Conservation (phyloP, 371 early-diverging fungal genomes). For the Actinomortierella wolfii region DNA sequence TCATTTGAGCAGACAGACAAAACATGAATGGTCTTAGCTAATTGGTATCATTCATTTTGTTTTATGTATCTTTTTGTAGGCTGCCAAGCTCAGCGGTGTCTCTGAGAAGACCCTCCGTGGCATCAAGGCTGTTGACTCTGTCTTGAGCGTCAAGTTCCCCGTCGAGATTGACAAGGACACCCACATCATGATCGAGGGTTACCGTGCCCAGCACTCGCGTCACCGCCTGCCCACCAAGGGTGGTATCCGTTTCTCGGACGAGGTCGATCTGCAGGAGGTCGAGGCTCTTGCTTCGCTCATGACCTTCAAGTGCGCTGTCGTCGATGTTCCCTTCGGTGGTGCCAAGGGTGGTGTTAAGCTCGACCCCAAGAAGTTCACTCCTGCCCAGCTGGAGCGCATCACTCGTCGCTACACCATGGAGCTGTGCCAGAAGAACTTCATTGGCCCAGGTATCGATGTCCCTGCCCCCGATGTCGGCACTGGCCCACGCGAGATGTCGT, state of each 20-base stretch:
- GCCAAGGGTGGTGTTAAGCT: slow-evolving; percentile 91
- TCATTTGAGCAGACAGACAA: no score
- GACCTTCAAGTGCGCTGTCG: slow-evolving; percentile 94
- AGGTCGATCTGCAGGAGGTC: slow-evolving; percentile 88
- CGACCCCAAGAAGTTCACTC: slow-evolving; percentile 79
- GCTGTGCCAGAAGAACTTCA: slow-evolving; percentile 90
- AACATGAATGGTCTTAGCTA: not conserved
- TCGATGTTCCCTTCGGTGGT: slow-evolving; percentile 88
- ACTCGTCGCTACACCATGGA: slow-evolving; percentile 91
- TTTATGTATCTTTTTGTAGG: slow-evolving; percentile 46
- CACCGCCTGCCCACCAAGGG: slow-evolving; percentile 89
- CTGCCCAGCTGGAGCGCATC: slow-evolving; percentile 82
- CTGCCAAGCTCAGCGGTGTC: slow-evolving; percentile 74
- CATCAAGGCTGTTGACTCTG: slow-evolving; percentile 80
- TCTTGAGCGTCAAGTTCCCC: slow-evolving; percentile 86
- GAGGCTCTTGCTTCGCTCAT: slow-evolving; percentile 80
- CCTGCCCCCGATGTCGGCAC: slow-evolving; percentile 95
- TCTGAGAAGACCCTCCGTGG: slow-evolving; percentile 70
- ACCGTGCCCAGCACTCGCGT: slow-evolving; percentile 90
- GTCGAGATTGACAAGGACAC: slow-evolving; percentile 78
- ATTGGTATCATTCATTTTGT: not conserved
- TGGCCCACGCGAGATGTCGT: slow-evolving; percentile 87
- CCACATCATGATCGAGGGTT: slow-evolving; percentile 78
- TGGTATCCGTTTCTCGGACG: slow-evolving; percentile 82
- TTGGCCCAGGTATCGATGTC: slow-evolving; percentile 86